Percentiles rank a stretch among this genome's conserved stretches.
phyloP scores from a whole-genome alignment of 2,329 filamentous ascomycete species.

The Calonectria hongkongensis region DNA sequence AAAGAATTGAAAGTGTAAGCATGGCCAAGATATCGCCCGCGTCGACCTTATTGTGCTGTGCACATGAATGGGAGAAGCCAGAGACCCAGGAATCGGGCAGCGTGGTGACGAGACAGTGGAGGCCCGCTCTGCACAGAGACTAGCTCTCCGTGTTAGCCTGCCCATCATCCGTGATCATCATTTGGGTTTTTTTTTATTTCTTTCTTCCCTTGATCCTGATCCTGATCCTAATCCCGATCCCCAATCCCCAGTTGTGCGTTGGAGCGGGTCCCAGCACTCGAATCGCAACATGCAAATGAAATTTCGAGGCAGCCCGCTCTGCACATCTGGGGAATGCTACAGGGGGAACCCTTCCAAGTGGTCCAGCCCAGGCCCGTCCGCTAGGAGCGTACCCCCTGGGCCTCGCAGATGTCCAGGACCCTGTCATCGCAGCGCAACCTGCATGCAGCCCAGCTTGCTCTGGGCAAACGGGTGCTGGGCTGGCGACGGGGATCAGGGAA shows the following conservation, averaged over 20 bases:
- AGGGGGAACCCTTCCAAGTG: conserved; percentile 38
- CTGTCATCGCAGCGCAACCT: conserved; percentile 18
- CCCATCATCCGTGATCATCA: conserved; percentile 13
- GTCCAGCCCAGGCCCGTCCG: conserved; percentile 17
- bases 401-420: conserved; percentile 27
- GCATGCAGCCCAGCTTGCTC: conserved; percentile 28
- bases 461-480: conserved; percentile 27
- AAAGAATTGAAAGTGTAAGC: conserved; percentile 18
- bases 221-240: not conserved
- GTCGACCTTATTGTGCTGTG: conserved; percentile 17
- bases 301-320: conserved; percentile 30
- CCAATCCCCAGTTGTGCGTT: conserved; percentile 2
- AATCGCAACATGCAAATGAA: conserved; percentile 28
- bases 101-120: conserved; percentile 18
- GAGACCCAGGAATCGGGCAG: conserved; percentile 2
- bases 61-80: conserved; percentile 1
- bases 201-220: not conserved
- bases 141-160: conserved; percentile 8
- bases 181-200: conserved; percentile 9
- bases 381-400: conserved; percentile 11
- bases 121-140: conserved; percentile 11
- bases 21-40: conserved; percentile 5
- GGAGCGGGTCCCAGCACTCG: conserved; percentile 28
- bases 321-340: conserved; percentile 53
- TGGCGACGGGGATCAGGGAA: conserved; percentile 16